phyloP scores from a whole-genome alignment of 768 basidiomycete genomes.

The Amanita fuliginea region DNA sequence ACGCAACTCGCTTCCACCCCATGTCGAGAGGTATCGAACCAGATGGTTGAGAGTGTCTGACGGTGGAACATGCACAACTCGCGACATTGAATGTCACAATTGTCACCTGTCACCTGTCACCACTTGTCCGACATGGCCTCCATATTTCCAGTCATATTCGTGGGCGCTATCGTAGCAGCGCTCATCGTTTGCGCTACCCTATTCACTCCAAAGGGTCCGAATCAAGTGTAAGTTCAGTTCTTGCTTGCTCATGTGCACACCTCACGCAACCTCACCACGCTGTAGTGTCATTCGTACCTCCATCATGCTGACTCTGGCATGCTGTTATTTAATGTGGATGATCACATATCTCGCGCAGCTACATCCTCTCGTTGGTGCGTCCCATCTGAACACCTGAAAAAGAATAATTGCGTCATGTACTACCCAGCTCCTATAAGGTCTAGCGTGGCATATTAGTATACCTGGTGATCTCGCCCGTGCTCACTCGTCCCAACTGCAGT shows the following conservation, averaged over 20 bases:
- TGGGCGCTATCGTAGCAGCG: slow-evolving; percentile 52
- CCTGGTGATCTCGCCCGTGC: background rate
- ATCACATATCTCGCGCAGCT: slow-evolving; percentile 95
- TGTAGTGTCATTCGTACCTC: slow-evolving; percentile 76
- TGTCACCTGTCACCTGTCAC: too few relatives aligned
- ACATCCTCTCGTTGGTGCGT: slow-evolving; percentile 78
- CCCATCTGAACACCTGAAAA: background rate
- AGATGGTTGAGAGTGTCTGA: slow-evolving; percentile 64
- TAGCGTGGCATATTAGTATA: slow-evolving; percentile 1
- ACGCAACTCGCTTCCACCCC: slow-evolving; percentile 83
- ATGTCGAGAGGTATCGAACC: slow-evolving; percentile 67
- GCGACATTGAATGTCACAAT: slow-evolving; percentile 32
- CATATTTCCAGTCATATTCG: slow-evolving; percentile 54
- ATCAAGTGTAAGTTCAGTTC: slow-evolving; percentile 65
- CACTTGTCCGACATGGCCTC: slow-evolving; percentile 44
- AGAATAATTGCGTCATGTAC: background rate
- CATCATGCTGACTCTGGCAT: slow-evolving; percentile 65
- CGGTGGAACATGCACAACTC: slow-evolving; percentile 34
- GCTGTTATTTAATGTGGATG: slow-evolving; percentile 95
- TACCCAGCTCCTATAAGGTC: background rate
- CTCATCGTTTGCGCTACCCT: slow-evolving; percentile 58
- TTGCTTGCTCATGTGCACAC: background rate
- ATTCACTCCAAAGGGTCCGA: slow-evolving; percentile 73
- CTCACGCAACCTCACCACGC: background rate
- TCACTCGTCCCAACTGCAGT: background rate